These are phyloP conservation scores for Arachis hypogaea DNA, from an alignment of 306 rosid species.

Conservation along the genomic window DNA sequence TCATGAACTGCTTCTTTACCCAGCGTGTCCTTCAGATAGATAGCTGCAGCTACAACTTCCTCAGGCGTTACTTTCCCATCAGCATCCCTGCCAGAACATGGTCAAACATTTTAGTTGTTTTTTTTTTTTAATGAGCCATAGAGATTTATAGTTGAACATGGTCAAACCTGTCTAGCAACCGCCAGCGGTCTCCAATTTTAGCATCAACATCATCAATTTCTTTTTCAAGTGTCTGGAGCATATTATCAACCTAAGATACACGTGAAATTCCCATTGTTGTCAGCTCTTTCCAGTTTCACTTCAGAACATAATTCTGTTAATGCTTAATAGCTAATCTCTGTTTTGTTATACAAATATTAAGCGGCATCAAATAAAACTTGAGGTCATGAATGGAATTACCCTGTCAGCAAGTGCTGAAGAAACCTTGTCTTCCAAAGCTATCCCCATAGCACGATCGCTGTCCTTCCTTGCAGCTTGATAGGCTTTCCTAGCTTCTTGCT, in stretches of 20 bases:
- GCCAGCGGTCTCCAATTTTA: constrained; percentile 80
- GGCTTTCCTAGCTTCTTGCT: constrained; percentile 47
- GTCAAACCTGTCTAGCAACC: constrained; percentile 70
- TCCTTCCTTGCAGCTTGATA: constrained; percentile 59
- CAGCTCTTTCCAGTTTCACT: constrained; percentile 30
- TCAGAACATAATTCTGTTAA: constrained; percentile 28
- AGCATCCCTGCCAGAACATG: constrained; percentile 65
- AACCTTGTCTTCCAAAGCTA: constrained; percentile 41
- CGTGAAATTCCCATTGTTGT: constrained; percentile 12
- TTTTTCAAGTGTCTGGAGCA: constrained; percentile 86
- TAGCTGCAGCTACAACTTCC: constrained; percentile 84
- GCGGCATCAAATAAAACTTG: constrained; percentile 24
- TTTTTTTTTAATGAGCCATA: constrained; percentile 13
- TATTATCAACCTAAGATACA: constrained; percentile 64
- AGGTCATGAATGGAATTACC: constrained; percentile 41
- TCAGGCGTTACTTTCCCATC: constrained; percentile 90
- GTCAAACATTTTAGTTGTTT: constrained; percentile 1
- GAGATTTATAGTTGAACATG: constrained; percentile 16
- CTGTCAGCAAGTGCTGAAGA: constrained; percentile 52
- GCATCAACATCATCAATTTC: constrained; percentile 94
- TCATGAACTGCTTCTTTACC: constrained; percentile 84
- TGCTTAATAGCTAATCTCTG: constrained; percentile 15
- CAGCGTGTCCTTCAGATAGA: constrained; percentile 74
- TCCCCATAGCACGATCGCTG: constrained; percentile 43
- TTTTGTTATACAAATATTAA: constrained; percentile 24